Base-by-base conservation (phyloP, 768 basidiomycete genomes). In the Hygrocybe coccinea region DNA sequence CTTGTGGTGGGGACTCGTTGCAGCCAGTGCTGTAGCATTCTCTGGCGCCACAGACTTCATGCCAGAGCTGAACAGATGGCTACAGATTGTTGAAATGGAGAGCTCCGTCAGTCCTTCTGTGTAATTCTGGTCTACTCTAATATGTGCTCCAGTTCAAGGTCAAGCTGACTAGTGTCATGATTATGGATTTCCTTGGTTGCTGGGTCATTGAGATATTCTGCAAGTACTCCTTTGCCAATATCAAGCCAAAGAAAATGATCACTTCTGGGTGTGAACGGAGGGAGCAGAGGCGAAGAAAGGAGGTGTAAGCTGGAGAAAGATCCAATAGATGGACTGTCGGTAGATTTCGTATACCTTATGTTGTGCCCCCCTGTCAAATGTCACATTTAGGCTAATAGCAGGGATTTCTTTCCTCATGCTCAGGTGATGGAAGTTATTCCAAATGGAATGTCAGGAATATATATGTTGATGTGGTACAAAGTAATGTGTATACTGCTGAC, bases 1-100 rank as follows among this genome's bases (percentile, higher is more conserved):
- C n/a, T 68, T 99, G 17, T 97, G 82, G 70, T 98, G 86, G 76
- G 97, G 97, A 22, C 82, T 98, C 10, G 76, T 97, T 38, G 91
- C 89, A 9, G 95, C 93, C 25, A 84, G 84, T 52, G 81, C 84
- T 2, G 95, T 99, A 5, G 97, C 97, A 9, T 91, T 97, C 72
- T 89, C 82, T 9, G 97, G 97, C 29, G 84, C 95, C 5, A 93
- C 91, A 1, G 93, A 99, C 67, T 88, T 99, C 62, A 76, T 97
- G 67, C 97, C 97, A 1, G 97, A 99, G 72, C 66, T 97, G 57
- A 98, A 95, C 67, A 77, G 91, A 24, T 98, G 97, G 95, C 78
- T 99, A 45, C 97, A 98, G 70, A 87, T 98, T 41, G 93, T 97
- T 22, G 91, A 89, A 69, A 95, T 99, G 95, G 71, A 84, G 44